phyloP scores from a whole-genome alignment of 129 eudicot species.

The Centella asiatica region DNA sequence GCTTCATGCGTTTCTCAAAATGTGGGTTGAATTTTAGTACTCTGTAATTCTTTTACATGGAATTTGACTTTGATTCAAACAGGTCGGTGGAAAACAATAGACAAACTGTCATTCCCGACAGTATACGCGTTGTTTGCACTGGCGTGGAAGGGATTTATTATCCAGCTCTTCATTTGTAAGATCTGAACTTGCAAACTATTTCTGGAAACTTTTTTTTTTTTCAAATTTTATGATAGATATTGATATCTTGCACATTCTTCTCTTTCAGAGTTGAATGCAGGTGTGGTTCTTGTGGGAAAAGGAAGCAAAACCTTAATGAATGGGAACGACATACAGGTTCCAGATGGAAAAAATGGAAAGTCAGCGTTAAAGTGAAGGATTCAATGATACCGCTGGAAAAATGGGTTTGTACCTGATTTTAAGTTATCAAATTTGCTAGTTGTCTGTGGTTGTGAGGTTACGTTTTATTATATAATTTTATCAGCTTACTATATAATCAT shows the following conservation, averaged over 20 bases:
- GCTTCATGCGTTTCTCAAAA: neutral
- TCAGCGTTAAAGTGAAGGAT: slow-evolving; percentile 68
- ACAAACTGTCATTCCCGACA: slow-evolving; percentile 45
- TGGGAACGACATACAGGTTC: slow-evolving; percentile 96
- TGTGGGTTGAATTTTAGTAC: neutral
- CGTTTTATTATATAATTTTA: too few species aligned
- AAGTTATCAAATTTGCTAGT: neutral
- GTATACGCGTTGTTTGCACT: slow-evolving; percentile 62
- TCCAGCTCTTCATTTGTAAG: slow-evolving; percentile 71
- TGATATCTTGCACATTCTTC: neutral
- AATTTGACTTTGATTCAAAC: slow-evolving; percentile 12
- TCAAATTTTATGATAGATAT: neutral
- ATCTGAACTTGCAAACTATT: neutral
- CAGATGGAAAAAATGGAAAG: slow-evolving; percentile 81
- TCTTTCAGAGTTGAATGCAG: slow-evolving; percentile 60
- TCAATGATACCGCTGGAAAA: slow-evolving; percentile 46
- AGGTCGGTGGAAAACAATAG: slow-evolving; percentile 32
- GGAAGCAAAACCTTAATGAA: slow-evolving; percentile 56
- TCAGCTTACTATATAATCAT: too few species aligned
- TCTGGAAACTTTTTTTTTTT: too few species aligned
- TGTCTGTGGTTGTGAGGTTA: neutral
- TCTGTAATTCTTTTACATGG: too few species aligned
- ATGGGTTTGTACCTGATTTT: slow-evolving; percentile 48
- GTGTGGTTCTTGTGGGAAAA: slow-evolving; percentile 85
- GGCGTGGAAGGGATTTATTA: slow-evolving; percentile 75